Evolutionary conservation across 345 rosid genomes (phyloP).

Genomic region (Abelmoschus esculentus): DNA sequence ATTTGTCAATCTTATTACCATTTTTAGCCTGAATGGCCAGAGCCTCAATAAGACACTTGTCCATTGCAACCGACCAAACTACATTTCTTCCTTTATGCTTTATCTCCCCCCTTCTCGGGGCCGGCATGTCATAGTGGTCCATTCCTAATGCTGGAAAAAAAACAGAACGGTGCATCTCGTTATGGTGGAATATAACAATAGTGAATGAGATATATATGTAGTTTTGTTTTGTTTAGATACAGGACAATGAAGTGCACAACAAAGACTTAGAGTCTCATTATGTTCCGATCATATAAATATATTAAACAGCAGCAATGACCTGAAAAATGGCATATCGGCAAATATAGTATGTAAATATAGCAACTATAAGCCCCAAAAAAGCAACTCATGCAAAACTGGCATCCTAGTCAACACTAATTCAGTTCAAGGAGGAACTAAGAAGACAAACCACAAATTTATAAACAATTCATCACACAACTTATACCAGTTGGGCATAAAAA

Average conservation of each 20-base stretch:
- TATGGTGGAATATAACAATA: background rate
- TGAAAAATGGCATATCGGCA: no score
- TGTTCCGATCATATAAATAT: no score
- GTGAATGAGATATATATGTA: no score
- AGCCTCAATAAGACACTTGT: conserved; percentile 79
- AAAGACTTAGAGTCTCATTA: no score
- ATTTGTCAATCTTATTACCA: conserved; percentile 76
- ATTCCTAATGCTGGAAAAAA: conserved; percentile 31
- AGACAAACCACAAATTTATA: background rate
- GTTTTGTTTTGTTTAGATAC: no score
- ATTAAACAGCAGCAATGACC: no score
- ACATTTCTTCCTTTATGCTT: conserved; percentile 86
- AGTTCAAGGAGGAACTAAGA: conserved; percentile 19
- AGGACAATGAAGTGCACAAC: no score
- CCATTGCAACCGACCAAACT: conserved; percentile 86
- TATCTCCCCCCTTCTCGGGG: conserved; percentile 54
- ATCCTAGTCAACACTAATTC: background rate
- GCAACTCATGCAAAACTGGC: background rate
- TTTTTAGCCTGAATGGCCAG: conserved; percentile 72
- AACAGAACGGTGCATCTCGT: no score
- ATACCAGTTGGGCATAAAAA: background rate
- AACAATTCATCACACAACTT: background rate
- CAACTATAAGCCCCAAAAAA: no score
- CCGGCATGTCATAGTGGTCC: conserved; percentile 58
- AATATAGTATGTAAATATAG: no score